Evolutionary conservation across 306 rosid species (phyloP), one percentile per base, ranked within the genome.

Genomic region (Benincasa hispida): DNA sequence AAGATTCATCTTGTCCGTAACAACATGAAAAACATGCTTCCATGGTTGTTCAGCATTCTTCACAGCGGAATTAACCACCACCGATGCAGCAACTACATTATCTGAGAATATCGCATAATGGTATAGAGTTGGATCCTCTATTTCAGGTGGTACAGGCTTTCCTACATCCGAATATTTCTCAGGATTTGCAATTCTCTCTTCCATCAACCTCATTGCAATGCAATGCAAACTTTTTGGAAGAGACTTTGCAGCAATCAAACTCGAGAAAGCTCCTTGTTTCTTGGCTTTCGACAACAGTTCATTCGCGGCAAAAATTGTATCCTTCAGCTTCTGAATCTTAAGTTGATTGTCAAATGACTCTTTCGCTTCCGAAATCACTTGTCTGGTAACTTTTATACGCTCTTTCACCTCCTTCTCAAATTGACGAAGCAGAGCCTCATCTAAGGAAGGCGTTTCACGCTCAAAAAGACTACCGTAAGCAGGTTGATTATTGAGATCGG

Each of bases 181-280:
- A 0, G 74, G 74, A 67, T 67, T 19, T n/a, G 41, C 54, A 67
- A 67, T 67, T 39, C 74, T 39, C 54, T 67, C 74, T 67, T 67
- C 54, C 74, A 67, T 67, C 54, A 67, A 41, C 45, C 74, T 67
- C 74, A 67, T 67, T 13, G 74, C 74, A 22, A 67, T 39, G 51
- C 74, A 67, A 22, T 67, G 74, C 74, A 67, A 67, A 25, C 74
- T 67, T 67, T 67, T 67, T 6, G 74, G 74, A 67, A 67, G 41
- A 67, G 74, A 67, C 45, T 67, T 67, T 9, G 74, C 74, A 15
- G 74, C 74, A 37, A 67, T 67, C 17, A 67, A 67, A 42, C 74
- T 67, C 19, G 74, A 67, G 50, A 67, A 67, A 37, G 74, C 74
- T 67, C 74, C 53, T 67, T 67, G 74, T 22, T 67, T 67, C 74